phyloP scores from a whole-genome alignment of 1,284 basidiomycete species.

The Naganishia sp. region DNA sequence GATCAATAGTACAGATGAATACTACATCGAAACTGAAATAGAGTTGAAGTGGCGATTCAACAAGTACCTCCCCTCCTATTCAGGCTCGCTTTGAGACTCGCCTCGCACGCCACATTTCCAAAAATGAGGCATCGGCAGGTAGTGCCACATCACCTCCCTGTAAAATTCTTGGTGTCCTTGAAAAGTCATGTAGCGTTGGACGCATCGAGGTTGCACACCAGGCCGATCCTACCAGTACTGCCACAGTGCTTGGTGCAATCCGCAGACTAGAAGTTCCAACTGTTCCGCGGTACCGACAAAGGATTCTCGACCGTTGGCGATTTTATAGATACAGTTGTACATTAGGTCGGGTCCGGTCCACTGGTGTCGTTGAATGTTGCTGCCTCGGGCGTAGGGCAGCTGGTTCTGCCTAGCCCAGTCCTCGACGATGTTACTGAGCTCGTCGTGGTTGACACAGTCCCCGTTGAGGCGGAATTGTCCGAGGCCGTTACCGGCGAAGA shows the following conservation, averaged over 20 bases:
- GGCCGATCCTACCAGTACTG: too few relatives aligned
- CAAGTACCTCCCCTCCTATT: too few relatives aligned
- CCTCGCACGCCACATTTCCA: neutral
- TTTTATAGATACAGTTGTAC: neutral
- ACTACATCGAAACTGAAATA: too few relatives aligned
- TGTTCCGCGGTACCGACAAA: neutral
- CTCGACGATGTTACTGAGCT: neutral
- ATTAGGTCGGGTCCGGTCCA: neutral
- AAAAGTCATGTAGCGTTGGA: neutral
- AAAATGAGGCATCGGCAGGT: too few relatives aligned
- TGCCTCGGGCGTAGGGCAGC: neutral
- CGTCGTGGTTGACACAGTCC: neutral
- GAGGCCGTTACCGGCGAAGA: neutral
- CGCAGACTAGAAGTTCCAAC: neutral
- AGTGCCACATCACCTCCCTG: neutral
- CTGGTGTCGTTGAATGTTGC: neutral
- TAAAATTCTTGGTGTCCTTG: neutral
- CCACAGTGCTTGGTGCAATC: neutral
- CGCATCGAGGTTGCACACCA: too few relatives aligned
- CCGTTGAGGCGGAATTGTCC: neutral
- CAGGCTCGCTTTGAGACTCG: too few relatives aligned
- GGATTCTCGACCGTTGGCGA: neutral
- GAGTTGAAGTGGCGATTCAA: too few relatives aligned
- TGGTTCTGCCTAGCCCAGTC: neutral
- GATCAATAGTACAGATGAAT: too few relatives aligned